Evolutionary conservation across 2,329 filamentous ascomycete species (phyloP).

Genomic region (Aspergillus brunneoviolaceus): DNA sequence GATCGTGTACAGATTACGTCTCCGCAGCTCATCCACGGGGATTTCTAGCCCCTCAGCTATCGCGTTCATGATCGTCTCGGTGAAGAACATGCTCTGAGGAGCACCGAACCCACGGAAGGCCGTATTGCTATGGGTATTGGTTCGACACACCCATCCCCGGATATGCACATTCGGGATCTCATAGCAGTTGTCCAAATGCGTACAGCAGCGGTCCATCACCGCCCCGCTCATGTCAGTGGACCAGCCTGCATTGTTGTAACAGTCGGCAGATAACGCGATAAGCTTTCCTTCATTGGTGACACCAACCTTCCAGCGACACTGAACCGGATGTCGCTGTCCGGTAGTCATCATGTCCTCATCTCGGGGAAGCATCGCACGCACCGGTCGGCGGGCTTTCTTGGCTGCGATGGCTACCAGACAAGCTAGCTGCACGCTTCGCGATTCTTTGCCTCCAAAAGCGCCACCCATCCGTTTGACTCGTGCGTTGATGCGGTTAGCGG

Average conservation of each 20-base stretch:
- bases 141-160: slow-evolving; percentile 24
- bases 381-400: slow-evolving; percentile 72
- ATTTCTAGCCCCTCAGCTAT: slow-evolving; percentile 23
- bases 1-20: slow-evolving; percentile 21
- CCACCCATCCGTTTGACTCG: slow-evolving; percentile 81
- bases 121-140: slow-evolving; percentile 26
- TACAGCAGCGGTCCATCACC: slow-evolving; percentile 26
- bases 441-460: slow-evolving; percentile 86
- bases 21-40: slow-evolving; percentile 20
- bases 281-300: slow-evolving; percentile 20
- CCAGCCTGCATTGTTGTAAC: slow-evolving; percentile 25
- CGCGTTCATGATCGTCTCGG: slow-evolving; percentile 23
- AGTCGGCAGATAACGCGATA: slow-evolving; percentile 15
- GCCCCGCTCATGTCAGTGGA: slow-evolving; percentile 24
- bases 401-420: slow-evolving; percentile 75
- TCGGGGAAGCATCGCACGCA: slow-evolving; percentile 82
- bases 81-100: slow-evolving; percentile 26
- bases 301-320: slow-evolving; percentile 64
- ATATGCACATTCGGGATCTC: slow-evolving; percentile 24
- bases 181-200: slow-evolving; percentile 27
- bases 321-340: slow-evolving; percentile 81
- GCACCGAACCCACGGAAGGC: slow-evolving; percentile 27
- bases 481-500: slow-evolving; percentile 77
- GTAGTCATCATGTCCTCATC: slow-evolving; percentile 86
- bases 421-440: slow-evolving; percentile 72